Evolutionary conservation across 805 yeast species (phyloP), one percentile per base, ranked within the genome.

Genomic region (Spathaspora passalidarum): DNA sequence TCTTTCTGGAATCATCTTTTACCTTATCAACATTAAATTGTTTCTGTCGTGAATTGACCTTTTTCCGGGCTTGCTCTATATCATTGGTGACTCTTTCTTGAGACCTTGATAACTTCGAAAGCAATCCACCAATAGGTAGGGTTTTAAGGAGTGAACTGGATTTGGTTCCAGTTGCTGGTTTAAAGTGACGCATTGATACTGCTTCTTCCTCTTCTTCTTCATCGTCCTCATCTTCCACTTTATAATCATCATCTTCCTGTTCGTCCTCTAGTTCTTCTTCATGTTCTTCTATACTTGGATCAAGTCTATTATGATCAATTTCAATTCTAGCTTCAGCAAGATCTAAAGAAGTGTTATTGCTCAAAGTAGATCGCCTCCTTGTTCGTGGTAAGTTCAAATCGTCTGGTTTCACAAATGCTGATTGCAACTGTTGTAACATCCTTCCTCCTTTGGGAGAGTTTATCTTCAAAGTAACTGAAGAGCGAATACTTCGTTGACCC

Each of bases 401-500:
- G 16, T 56, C 59, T 4, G 53, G 44, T 20, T 60, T 55, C 11
- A 57, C 46, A 19, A 65, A 47, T 1, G 59, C 67, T 1, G 68
- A 63, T n/a, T 58, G 55, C 8, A 64, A 35, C 7, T 29, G 34
- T 13, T 14, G 14, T 29, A 29, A 29, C 34, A 29, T 29, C 7
- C 34, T 29, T 8, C 14, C 34, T 13, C 16, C 34, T 29, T 29
- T 29, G 14, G 34, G 34, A 3, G 34, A 29, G 6, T 29, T 29
- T 7, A 29, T 29, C 14, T 29, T 29, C n/a, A 29, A 29, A 13
- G 34, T 29, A 13, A 29, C 8, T 13, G 34, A 29, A n/a, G 10
- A 4, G 16, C 34, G 13, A 3, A 29, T 13, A 29, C 14, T 29
- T n/a, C 34, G 34, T 8, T 71, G 69, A 75, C 72, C 75, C 18